A percentile compares a stretch with the other conserved stretches of the same genome.
Evolutionary conservation across 192 early-diverging fungal genomes (phyloP).

Genomic region (Funneliformis geosporum): DNA sequence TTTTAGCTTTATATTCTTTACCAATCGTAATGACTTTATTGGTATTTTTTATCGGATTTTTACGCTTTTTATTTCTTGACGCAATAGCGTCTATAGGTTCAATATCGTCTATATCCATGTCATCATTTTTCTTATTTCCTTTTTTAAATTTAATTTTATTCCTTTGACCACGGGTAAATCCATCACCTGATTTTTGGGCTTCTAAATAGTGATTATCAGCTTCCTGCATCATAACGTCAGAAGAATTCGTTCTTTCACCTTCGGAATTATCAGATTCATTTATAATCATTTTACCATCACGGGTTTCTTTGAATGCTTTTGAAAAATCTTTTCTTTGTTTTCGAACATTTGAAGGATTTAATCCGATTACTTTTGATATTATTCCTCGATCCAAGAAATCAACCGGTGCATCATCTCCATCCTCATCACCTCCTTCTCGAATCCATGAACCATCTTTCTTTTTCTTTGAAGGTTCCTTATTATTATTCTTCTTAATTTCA

Average conservation of each 20-base stretch:
- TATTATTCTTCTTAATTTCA: slow-evolving; percentile 25
- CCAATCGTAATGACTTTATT: slow-evolving; percentile 52
- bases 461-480: slow-evolving; percentile 40
- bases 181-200: slow-evolving; percentile 75
- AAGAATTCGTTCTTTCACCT: slow-evolving; percentile 38
- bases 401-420: slow-evolving; percentile 59
- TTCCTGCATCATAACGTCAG: slow-evolving; percentile 43
- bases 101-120: slow-evolving; percentile 69
- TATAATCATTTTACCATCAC: slow-evolving; percentile 84
- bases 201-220: slow-evolving; percentile 87
- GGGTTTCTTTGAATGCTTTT: slow-evolving; percentile 61
- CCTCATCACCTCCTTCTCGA: slow-evolving; percentile 56
- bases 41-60: slow-evolving; percentile 37
- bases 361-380: slow-evolving; percentile 62
- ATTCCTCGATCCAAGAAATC: slow-evolving; percentile 91
- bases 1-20: slow-evolving; percentile 82
- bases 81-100: slow-evolving; percentile 42
- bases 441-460: slow-evolving; percentile 58
- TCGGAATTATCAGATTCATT: slow-evolving; percentile 58
- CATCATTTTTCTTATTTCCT: slow-evolving; percentile 61
- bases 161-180: slow-evolving; percentile 79
- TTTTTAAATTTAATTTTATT: slow-evolving; percentile 92
- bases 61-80: slow-evolving; percentile 40
- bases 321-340: slow-evolving; percentile 47
- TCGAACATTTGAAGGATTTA: slow-evolving; percentile 40